Conservation (phyloP, 129 eudicot species). For the Dittrichia graveolens region DNA sequence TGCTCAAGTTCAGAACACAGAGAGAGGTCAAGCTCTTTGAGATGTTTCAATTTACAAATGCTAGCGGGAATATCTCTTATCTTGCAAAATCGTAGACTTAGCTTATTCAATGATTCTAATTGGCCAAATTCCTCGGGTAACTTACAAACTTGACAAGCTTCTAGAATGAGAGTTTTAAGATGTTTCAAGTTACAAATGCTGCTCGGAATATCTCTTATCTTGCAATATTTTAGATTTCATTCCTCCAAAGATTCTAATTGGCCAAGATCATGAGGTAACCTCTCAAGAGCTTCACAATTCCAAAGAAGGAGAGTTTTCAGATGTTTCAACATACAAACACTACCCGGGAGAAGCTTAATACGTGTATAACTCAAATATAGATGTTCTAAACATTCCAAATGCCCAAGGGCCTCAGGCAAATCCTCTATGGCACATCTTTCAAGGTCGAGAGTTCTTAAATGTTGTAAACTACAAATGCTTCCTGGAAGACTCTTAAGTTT, state of each 20-base stretch:
- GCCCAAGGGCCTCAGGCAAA: slow-evolving; percentile 23
- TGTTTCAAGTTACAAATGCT: slow-evolving; percentile 18
- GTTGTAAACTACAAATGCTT: slow-evolving; percentile 13
- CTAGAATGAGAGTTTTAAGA: slow-evolving; percentile 8
- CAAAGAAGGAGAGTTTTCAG: neutral
- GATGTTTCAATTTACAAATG: slow-evolving; percentile 21
- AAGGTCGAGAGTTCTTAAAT: neutral
- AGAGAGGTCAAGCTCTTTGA: neutral
- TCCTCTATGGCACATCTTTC: slow-evolving; percentile 7
- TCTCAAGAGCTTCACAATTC: neutral
- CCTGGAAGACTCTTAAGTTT: neutral
- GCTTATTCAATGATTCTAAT: slow-evolving; percentile 15
- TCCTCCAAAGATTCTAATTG: slow-evolving; percentile 7
- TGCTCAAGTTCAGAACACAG: neutral
- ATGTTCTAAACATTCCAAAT: slow-evolving; percentile 15
- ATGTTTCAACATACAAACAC: slow-evolving; percentile 23
- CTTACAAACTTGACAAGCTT: neutral
- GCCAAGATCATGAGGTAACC: slow-evolving; percentile 5
- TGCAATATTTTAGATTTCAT: neutral
- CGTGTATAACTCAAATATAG: neutral
- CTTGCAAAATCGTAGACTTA: neutral
- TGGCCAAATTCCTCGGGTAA: slow-evolving; percentile 18
- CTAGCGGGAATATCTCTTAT: slow-evolving; percentile 12
- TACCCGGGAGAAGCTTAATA: neutral
- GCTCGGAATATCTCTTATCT: slow-evolving; percentile 11